These are phyloP conservation scores for Saraca asoca DNA, from an alignment of 331 rosid species.

Conservation along the genomic window DNA sequence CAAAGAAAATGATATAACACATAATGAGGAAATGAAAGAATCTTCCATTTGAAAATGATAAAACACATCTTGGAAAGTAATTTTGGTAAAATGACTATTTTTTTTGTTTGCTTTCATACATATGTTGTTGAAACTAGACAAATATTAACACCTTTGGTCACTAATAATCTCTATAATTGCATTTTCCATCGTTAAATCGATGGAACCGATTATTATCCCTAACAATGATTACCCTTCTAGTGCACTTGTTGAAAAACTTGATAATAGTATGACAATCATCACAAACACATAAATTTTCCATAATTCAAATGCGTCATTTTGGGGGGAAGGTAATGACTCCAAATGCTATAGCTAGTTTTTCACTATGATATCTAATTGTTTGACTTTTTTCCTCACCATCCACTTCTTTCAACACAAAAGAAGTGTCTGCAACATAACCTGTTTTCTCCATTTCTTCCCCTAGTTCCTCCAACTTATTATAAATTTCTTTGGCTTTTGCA, in stretches of 20 bases:
- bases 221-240: conserved; percentile 68
- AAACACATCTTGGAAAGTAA: too few relatives aligned
- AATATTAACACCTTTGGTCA: conserved; percentile 36
- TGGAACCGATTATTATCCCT: conserved; percentile 89
- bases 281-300: conserved; percentile 91
- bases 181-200: conserved; percentile 81
- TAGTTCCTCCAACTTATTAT: conserved; percentile 75
- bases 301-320: conserved; percentile 72
- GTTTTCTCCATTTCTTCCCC: conserved; percentile 73
- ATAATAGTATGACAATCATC: conserved; percentile 89
- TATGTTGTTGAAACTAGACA: neutral
- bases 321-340: conserved; percentile 69
- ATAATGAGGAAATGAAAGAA: too few relatives aligned
- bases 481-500: conserved; percentile 54
- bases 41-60: too few relatives aligned
- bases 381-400: conserved; percentile 70
- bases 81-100: too few relatives aligned
- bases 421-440: conserved; percentile 88
- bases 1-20: too few relatives aligned
- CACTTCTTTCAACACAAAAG: conserved; percentile 73
- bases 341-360: conserved; percentile 84
- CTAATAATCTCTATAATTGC: conserved; percentile 89
- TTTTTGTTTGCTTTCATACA: neutral
- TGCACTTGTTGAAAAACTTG: conserved; percentile 80
- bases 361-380: conserved; percentile 77